Evolutionary conservation across 139 green algal species (phyloP), one percentile per base, ranked within the genome.

Genomic region (Helicosporidium sp.): DNA sequence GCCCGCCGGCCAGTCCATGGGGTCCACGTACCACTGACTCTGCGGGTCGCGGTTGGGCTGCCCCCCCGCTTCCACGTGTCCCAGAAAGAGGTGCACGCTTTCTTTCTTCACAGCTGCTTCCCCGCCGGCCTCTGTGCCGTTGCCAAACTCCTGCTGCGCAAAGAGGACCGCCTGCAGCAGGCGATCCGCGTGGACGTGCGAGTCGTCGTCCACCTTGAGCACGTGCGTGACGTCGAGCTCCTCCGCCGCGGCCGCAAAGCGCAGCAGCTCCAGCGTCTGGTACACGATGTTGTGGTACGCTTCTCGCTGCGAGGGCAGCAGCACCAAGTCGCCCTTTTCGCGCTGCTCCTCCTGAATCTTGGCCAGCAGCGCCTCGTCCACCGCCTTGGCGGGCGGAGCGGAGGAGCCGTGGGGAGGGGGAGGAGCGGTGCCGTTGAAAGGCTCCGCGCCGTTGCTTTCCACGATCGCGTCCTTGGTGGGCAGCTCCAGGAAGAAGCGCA

Each of bases 141-240:
- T n/a, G n/a, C n/a, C n/a, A n/a, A n/a, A n/a, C n/a, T 37, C 31
- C 10, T 10, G 10, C 10, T 10, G 31, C 31, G 31, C 31, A 13
- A 13, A 10, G 1, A 10, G 31, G 24, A 60, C 20, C 26, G 26
- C 17, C 19, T 46, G 33, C 47, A 72, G 28, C 26, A 72, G 43
- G 3, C 18, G 34, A 6, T 28, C 33, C 15, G 65, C 31, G 5
- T 47, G 59, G 13, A 72, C 58, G 36, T 65, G 68, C 29, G 39
- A 55, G 51, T 72, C 64, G 52, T 72, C 64, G 31, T 72, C 64
- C 18, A 54, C 60, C 52, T 72, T 72, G 15, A 72, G 43, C 15
- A 61, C 25, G 27, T 72, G 64, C 1, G 64, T 65, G 26, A 41
- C 44, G 0, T 13, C 26, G 0, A 37, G 46, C 26, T 72, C 58